Conservation (phyloP, 2,329 filamentous ascomycete species). For the Colletotrichum salicis region DNA sequence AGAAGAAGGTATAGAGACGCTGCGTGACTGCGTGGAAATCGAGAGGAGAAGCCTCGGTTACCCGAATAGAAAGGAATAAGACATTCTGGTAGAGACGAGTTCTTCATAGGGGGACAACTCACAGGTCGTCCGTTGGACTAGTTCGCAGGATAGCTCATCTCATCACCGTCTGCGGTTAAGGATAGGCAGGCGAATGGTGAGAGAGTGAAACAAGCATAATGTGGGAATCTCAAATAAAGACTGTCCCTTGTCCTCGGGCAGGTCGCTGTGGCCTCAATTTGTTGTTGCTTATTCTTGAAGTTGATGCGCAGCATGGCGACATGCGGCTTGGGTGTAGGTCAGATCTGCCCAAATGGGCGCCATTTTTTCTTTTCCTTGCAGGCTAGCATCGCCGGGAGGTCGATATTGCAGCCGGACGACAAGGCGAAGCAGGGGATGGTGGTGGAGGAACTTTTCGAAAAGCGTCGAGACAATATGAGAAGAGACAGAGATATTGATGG, state of each 20-base stretch:
- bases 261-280: constrained; percentile 17
- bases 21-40: neutral
- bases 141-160: neutral
- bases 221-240: constrained; percentile 31
- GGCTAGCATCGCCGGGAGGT: constrained; percentile 30
- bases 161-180: neutral
- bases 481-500: constrained; percentile 27
- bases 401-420: constrained; percentile 34
- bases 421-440: constrained; percentile 27
- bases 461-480: constrained; percentile 19
- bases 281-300: constrained; percentile 29
- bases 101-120: neutral
- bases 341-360: constrained; percentile 29
- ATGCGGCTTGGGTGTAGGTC: constrained; percentile 15
- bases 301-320: constrained; percentile 19
- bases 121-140: neutral
- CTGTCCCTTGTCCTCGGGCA: constrained; percentile 4
- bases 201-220: constrained; percentile 34
- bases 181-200: constrained; percentile 10
- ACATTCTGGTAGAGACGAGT: constrained; percentile 25
- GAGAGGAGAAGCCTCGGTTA: constrained; percentile 6
- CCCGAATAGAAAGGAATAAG: constrained; percentile 27
- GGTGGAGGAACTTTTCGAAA: constrained; percentile 6
- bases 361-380: constrained; percentile 24
- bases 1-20: neutral